phyloP scores from a whole-genome alignment of 1,284 basidiomycete genomes.

The Ceratobasidium sp. region DNA sequence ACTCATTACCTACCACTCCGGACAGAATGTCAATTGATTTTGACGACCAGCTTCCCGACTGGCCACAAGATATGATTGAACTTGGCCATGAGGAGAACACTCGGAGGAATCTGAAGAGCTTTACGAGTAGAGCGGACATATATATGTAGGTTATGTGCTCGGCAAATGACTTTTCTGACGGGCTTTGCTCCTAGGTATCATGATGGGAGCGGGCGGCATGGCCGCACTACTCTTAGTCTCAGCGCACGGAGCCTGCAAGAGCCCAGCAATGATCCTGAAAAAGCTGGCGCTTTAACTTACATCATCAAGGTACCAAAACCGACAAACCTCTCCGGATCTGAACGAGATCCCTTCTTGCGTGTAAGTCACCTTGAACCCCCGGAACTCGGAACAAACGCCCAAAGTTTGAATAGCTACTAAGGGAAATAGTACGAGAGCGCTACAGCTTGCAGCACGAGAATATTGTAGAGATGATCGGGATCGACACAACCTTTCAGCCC shows the following conservation, averaged over 20 bases:
- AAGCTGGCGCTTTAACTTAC: background rate
- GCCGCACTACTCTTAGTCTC: background rate
- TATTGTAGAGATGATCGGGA: slow-evolving; percentile 14
- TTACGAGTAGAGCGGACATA: background rate
- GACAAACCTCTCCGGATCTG: background rate
- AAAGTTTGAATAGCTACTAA: background rate
- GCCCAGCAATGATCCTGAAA: no score
- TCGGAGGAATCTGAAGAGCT: background rate
- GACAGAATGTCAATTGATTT: background rate
- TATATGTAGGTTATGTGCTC: background rate
- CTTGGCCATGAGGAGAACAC: background rate
- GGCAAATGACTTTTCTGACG: background rate
- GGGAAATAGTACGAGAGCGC: background rate
- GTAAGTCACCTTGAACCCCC: background rate
- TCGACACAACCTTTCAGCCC: background rate
- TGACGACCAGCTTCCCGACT: background rate
- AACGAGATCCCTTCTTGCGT: background rate
- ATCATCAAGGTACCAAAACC: background rate
- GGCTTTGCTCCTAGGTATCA: no score
- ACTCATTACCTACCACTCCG: background rate
- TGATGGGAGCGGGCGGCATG: no score
- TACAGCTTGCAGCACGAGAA: slow-evolving; percentile 20
- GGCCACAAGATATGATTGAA: background rate
- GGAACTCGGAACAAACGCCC: background rate
- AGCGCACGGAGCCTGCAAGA: no score